Conservation (phyloP, 495 filamentous ascomycete genomes). For the Hypoxylon trugodes region DNA sequence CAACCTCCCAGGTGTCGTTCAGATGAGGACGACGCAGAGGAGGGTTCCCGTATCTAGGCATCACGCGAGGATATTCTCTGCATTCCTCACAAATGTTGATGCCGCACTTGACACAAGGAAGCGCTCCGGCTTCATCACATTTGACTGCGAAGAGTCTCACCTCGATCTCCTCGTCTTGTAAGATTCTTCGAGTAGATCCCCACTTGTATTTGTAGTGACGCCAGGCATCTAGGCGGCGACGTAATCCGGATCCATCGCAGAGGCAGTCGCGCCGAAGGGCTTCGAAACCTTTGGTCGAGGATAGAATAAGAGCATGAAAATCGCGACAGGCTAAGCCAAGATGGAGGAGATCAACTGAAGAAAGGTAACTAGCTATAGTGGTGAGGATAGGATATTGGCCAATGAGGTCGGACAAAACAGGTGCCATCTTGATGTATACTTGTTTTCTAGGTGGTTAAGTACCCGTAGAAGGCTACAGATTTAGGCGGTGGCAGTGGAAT, state of each 20-base stretch:
- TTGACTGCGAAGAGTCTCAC: constrained; percentile 24
- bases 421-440: constrained; percentile 9
- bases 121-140: constrained; percentile 27
- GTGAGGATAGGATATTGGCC: constrained; percentile 9
- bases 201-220: neutral
- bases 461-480: too few species aligned
- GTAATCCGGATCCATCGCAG: constrained; percentile 8
- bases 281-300: neutral
- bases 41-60: neutral
- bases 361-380: constrained; percentile 2
- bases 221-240: neutral
- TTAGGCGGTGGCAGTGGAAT: too few species aligned
- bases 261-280: neutral
- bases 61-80: constrained; percentile 1
- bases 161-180: constrained; percentile 31
- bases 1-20: neutral
- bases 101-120: constrained; percentile 35
- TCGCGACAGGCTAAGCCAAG: neutral
- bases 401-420: neutral
- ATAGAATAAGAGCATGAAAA: neutral
- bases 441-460: too few species aligned
- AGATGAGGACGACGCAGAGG: constrained; percentile 1
- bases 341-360: constrained; percentile 5
- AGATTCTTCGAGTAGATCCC: neutral
- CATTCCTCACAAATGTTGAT: constrained; percentile 36